These are phyloP conservation scores for Schoenoplectus tabernaemontani DNA, from an alignment of 202 grass and related monocot genomes.

Conservation along the genomic window DNA sequence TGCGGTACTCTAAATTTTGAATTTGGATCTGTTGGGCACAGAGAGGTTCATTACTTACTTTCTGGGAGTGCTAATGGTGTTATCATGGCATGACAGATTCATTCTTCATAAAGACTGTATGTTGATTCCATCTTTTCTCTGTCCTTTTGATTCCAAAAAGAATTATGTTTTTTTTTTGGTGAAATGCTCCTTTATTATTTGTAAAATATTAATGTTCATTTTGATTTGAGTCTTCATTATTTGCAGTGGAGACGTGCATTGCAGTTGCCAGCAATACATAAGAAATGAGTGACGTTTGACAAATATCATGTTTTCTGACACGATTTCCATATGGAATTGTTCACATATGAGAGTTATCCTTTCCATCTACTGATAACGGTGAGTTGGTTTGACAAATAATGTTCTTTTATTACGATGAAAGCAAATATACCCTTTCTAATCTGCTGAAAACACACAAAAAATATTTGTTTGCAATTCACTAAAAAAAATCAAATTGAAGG, in stretches of 20 bases:
- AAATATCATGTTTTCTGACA: constrained; percentile 55
- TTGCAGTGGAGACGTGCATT: constrained; percentile 68
- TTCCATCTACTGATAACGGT: constrained; percentile 35
- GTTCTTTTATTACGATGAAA: background rate
- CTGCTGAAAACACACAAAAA: background rate
- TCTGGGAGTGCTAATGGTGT: constrained; percentile 76
- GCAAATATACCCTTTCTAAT: background rate
- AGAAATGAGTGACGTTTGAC: constrained; percentile 87
- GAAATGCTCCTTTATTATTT: background rate
- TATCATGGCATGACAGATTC: constrained; percentile 68
- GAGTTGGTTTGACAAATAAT: constrained; percentile 26
- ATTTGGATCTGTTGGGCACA: constrained; percentile 34
- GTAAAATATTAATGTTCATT: constrained; percentile 15
- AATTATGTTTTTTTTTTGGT: too few species aligned
- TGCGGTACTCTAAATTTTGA: background rate
- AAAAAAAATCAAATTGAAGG: too few species aligned
- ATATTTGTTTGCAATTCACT: background rate
- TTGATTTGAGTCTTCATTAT: constrained; percentile 13
- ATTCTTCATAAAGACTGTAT: constrained; percentile 56
- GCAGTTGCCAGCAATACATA: constrained; percentile 69
- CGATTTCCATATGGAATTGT: constrained; percentile 58
- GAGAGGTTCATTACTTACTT: constrained; percentile 50
- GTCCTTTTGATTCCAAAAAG: background rate
- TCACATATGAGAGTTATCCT: constrained; percentile 57
- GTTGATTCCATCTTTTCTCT: too few species aligned